Evolutionary conservation across 139 green algal species (phyloP), one percentile per base, ranked within the genome.

Genomic region (Picochlorum sp.): DNA sequence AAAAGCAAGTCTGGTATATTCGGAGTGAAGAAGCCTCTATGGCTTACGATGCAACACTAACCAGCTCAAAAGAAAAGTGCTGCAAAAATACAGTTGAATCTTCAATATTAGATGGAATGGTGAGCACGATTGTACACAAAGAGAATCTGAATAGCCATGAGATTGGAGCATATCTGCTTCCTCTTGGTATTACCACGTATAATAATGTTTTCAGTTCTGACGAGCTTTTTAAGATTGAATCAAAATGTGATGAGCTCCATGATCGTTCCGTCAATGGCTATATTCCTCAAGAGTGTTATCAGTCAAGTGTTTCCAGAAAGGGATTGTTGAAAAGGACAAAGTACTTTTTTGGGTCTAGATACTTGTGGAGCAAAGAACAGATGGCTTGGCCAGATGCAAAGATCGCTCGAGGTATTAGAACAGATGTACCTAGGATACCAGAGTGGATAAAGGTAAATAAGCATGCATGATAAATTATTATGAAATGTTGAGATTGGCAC

Each of bases 291-390:
- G 39, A 64, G 5, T 83, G 80, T 63, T 77, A 65, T 49, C 77
- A 88, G 51, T 26, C 35, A n/a, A 78, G 66, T 16, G 8, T 45
- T 10, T 61, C 55, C 13, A 61, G 32, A 0, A 64, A 50, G n/a
- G 72, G 72, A 14, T 29, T 5, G 2, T 51, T 78, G 3, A 88
- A 81, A 66, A 59, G 81, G 8, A 88, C 81, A 49, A 89, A 89
- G 69, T 73, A 76, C 50, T 89, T 89, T 52, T 89, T 89, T 37
- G 81, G 81, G 1, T 77, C 78, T 6, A 61, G 76, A 25, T 85
- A 89, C 55, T 36, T 85, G 31, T 89, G 81, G 81, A 89, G 76
- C 25, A 64, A 61, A 18, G 80, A 86, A 41, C 81, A 89, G 72
- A 57, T 84, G 35, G 31, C 53, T 1, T 32, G 50, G 31, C 36